A percentile compares a stretch with the other conserved stretches of the same genome.
Conservation (phyloP, 1,139 yeast genomes). For the Kodamaea arcana region DNA sequence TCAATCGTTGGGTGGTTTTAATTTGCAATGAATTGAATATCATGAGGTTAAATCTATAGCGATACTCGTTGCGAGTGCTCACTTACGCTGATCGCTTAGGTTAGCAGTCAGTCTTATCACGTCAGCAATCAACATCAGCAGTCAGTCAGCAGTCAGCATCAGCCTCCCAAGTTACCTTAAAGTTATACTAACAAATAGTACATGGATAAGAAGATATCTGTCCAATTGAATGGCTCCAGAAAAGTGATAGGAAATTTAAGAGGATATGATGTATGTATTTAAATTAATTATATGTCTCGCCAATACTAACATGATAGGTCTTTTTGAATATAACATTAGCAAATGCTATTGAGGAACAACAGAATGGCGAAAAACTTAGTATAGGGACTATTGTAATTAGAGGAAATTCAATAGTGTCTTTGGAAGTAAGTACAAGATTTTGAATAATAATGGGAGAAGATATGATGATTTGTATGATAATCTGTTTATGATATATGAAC, state of each 20-base stretch:
- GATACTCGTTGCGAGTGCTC: not conserved
- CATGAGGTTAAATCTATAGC: too few relatives aligned
- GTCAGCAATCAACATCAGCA: slow-evolving; percentile 4
- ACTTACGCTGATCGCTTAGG: not conserved
- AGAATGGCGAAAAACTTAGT: slow-evolving; percentile 46
- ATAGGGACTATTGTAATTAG: slow-evolving; percentile 58
- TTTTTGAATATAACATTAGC: slow-evolving; percentile 72
- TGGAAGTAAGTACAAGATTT: slow-evolving; percentile 40
- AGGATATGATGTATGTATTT: slow-evolving; percentile 64
- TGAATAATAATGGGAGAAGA: slow-evolving; percentile 2
- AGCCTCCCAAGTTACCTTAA: not conserved
- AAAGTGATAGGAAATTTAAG: slow-evolving; percentile 67
- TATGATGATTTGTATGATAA: not conserved
- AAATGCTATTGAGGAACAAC: slow-evolving; percentile 63
- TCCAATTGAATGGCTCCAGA: slow-evolving; percentile 73
- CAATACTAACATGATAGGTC: slow-evolving; percentile 16
- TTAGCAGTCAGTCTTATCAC: not conserved
- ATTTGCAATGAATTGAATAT: too few relatives aligned
- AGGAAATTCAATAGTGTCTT: slow-evolving; percentile 59
- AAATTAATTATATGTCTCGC: too few relatives aligned
- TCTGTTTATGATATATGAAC: not conserved
- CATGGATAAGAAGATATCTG: slow-evolving; percentile 67
- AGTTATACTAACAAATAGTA: slow-evolving; percentile 44
- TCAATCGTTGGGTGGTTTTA: too few relatives aligned
- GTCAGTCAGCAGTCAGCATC: not conserved